Conservation (phyloP, 163 green algal genomes). For the Scenedesmus sp. region DNA sequence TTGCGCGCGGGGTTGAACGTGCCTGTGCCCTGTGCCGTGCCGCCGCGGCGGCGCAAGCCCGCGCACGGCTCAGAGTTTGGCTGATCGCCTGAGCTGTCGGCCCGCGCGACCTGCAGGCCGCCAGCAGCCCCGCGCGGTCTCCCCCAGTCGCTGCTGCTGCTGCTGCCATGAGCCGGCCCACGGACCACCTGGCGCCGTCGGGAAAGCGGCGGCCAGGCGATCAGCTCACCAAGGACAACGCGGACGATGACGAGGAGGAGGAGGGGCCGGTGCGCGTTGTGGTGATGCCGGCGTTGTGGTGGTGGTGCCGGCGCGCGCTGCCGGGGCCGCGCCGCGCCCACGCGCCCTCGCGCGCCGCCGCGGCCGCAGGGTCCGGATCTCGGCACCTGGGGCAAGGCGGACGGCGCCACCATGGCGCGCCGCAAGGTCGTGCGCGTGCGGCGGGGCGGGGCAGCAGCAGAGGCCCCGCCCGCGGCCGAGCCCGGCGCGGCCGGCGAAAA, state of each 20-base stretch:
- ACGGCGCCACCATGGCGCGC: constrained; percentile 59
- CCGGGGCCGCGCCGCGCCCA: too few relatives aligned
- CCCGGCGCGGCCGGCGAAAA: constrained; percentile 43
- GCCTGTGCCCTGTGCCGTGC: too few relatives aligned
- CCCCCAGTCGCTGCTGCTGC: not conserved
- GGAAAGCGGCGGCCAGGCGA: constrained; percentile 67
- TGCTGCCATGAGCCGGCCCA: constrained; percentile 60
- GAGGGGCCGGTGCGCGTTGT: constrained; percentile 40
- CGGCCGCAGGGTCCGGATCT: constrained; percentile 38
- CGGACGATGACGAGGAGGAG: constrained; percentile 53
- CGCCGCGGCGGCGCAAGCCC: too few relatives aligned
- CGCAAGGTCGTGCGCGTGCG: constrained; percentile 65
- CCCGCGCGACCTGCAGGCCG: too few relatives aligned
- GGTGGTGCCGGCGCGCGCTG: too few relatives aligned
- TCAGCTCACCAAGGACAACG: constrained; percentile 72
- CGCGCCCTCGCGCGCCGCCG: not conserved
- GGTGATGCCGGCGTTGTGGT: too few relatives aligned
- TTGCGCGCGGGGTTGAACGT: too few relatives aligned
- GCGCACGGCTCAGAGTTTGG: too few relatives aligned
- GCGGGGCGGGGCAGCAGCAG: constrained; percentile 31
- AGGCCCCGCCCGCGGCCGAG: constrained; percentile 32
- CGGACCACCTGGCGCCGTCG: constrained; percentile 63
- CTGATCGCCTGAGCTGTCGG: too few relatives aligned
- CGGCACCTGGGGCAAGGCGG: constrained; percentile 60
- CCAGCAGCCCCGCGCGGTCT: too few relatives aligned